phyloP scores from a whole-genome alignment of 2,329 filamentous ascomycete species.

The Colletotrichum karsti region DNA sequence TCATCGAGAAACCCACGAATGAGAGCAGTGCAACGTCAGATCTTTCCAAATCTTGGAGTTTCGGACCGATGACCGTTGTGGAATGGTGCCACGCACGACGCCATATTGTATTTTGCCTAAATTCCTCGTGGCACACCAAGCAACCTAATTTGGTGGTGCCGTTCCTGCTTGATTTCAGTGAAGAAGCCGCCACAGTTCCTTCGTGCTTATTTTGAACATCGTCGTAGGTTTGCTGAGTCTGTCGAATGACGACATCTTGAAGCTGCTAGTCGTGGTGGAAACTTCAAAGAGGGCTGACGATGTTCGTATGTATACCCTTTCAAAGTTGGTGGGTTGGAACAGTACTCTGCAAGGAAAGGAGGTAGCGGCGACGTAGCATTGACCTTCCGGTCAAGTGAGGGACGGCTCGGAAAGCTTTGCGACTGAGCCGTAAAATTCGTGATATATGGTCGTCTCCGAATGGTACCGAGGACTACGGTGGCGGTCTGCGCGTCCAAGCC shows the following conservation, averaged over 20 bases:
- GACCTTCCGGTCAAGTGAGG: background rate
- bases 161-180: background rate
- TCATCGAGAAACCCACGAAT: conserved; percentile 21
- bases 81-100: conserved; percentile 27
- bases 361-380: background rate
- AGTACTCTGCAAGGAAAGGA: background rate
- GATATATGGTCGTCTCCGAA: background rate
- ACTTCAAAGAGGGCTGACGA: background rate
- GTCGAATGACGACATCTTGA: background rate
- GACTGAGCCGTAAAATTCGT: conserved; percentile 3
- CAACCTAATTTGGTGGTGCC: conserved; percentile 25
- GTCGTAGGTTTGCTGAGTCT: background rate
- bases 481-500: no score
- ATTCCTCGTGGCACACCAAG: conserved; percentile 21
- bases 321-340: background rate
- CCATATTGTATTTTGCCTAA: conserved; percentile 25
- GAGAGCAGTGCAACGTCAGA: background rate
- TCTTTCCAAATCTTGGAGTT: conserved; percentile 28
- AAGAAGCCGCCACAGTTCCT: background rate
- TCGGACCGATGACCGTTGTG: conserved; percentile 30
- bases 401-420: background rate
- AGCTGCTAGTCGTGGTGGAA: background rate
- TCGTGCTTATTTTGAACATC: background rate
- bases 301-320: no score
- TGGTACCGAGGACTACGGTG: background rate